Base-by-base conservation (phyloP, 2,329 filamentous ascomycete genomes). In the Paecilomyces variotii region DNA sequence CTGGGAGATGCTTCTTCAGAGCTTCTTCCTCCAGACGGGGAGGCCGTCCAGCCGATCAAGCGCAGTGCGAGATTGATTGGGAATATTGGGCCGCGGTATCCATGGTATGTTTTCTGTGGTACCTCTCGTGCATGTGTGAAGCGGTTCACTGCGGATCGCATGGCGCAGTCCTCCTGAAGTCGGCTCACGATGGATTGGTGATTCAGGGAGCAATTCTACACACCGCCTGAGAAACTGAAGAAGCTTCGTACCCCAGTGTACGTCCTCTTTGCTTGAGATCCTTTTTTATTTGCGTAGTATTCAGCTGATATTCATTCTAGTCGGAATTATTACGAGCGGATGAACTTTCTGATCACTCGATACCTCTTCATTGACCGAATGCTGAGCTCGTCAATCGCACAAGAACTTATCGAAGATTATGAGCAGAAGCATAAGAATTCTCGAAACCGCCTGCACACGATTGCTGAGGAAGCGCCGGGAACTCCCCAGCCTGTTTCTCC, bases 351-450 rank as follows among this genome's bases (percentile, higher is more conserved):
- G 51, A 86, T 97, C 60, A 89, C 94, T 72, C 89, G 96, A 71
- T 97, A 97, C 72, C 81, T 95, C 62, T 97, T 95, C 72, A 96
- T 97, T 66, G 93, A 97, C 75, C 85, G 88, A 56, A 80, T 97
- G 58, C 82, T 97, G 61, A 91, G 96, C 75, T 96, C 91, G 7
- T 92, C 90, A 30, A 84, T 96, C n/a, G 92, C 92, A 1, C 92
- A 96, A 69, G 87, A 93, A 67, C 80, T 97, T 52, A 86, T 97
- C 59, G 92, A 95, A 69, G 92, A 97, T 74, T 97, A 96, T 73
- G 87, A 87, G 63, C 79, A 87, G 62, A 45, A 80, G 80, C 26
- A 80, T 84, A 54, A 76, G 78, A 54, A 68, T 14, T 84, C 59
- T 82, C 85, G 64, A 82, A 91, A 59, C 26, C 54, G 60, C 5